A percentile compares a stretch with the other conserved stretches of the same genome.
Evolutionary conservation across 495 filamentous ascomycete genomes (phyloP).

Genomic region (Hypoxylon lenormandii): DNA sequence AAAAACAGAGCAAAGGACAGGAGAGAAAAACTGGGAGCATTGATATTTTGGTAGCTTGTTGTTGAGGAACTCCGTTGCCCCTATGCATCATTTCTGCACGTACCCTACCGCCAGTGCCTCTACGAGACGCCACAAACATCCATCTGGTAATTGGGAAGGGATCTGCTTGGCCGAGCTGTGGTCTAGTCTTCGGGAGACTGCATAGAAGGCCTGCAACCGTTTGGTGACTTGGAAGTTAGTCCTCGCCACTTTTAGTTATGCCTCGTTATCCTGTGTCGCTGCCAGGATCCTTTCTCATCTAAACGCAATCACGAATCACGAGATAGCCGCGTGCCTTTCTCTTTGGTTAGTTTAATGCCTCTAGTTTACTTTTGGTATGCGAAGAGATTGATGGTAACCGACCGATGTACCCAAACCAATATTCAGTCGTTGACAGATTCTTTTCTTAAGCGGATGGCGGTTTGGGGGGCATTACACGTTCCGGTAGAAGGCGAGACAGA

Average conservation of each 20-base stretch:
- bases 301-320: constrained; percentile 27
- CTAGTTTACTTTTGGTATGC: constrained; percentile 3
- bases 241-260: constrained; percentile 44
- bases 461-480: neutral
- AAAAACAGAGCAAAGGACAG: constrained; percentile 8
- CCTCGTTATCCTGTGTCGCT: constrained; percentile 36
- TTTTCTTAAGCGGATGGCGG: too few species aligned
- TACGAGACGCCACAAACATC: constrained; percentile 54
- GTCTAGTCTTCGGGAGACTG: constrained; percentile 49
- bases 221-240: constrained; percentile 41
- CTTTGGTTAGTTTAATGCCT: neutral
- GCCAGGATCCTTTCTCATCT: constrained; percentile 25
- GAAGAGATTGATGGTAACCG: neutral
- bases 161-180: constrained; percentile 48
- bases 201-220: constrained; percentile 49
- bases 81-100: constrained; percentile 48
- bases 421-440: too few species aligned
- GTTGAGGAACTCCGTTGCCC: constrained; percentile 45
- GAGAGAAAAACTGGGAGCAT: constrained; percentile 27
- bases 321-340: constrained; percentile 2
- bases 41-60: constrained; percentile 33
- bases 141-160: constrained; percentile 50
- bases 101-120: constrained; percentile 51
- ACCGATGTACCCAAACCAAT: neutral
- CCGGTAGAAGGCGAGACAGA: neutral